phyloP scores from a whole-genome alignment of 768 basidiomycete species.

The Galerina marginata region DNA sequence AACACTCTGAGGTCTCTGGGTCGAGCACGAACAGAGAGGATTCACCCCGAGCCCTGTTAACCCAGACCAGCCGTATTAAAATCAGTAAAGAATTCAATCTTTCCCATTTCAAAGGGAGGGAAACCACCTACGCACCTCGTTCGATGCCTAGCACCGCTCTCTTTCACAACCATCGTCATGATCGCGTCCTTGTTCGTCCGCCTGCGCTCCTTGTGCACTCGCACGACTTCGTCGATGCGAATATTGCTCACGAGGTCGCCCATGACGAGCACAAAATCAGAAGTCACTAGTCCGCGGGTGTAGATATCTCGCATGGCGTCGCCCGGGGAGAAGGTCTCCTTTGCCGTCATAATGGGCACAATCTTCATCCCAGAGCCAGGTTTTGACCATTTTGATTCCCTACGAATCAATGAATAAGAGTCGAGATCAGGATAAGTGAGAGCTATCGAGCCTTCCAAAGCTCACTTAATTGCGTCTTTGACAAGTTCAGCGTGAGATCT shows the following conservation, averaged over 20 bases:
- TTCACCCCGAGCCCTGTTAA: conserved; percentile 67
- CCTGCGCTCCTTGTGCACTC: conserved; percentile 85
- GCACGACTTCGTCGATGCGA: conserved; percentile 86
- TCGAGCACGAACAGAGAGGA: conserved; percentile 82
- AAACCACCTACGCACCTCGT: conserved; percentile 58
- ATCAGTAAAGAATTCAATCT: not conserved
- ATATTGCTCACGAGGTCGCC: conserved; percentile 95
- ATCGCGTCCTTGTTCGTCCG: conserved; percentile 90
- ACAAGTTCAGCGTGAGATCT: conserved; percentile 89
- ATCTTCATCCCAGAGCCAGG: conserved; percentile 82
- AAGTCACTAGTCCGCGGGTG: conserved; percentile 86
- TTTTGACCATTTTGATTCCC: conserved; percentile 86
- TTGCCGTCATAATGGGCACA: conserved; percentile 83
- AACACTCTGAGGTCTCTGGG: conserved; percentile 74
- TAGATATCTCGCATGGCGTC: conserved; percentile 96
- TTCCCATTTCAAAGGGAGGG: not conserved
- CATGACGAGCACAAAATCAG: conserved; percentile 89
- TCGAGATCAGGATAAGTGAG: conserved; percentile 15
- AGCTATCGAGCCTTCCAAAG: conserved; percentile 18
- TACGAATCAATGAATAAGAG: conserved; percentile 30
- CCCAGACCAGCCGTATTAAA: not conserved
- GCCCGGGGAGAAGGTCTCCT: conserved; percentile 86
- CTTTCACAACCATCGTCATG: conserved; percentile 95
- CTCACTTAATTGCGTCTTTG: conserved; percentile 83
- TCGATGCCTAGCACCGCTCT: conserved; percentile 71